These are phyloP conservation scores for Phialocephala subalpina DNA, from an alignment of 2,329 filamentous ascomycete species.

Conservation along the genomic window DNA sequence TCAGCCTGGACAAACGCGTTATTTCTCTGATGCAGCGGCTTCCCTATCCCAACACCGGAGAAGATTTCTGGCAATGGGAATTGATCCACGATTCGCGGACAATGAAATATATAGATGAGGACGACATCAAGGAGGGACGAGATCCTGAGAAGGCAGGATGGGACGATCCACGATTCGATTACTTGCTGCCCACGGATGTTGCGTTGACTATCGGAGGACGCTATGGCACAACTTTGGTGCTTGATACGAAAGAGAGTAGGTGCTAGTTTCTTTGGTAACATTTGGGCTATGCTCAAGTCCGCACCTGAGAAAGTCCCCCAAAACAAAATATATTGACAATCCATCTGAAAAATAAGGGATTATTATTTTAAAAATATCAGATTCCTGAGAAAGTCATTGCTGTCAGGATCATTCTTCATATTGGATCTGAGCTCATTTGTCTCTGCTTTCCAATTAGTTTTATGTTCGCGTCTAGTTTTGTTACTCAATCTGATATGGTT, in stretches of 20 bases:
- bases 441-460: background rate
- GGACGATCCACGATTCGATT: background rate
- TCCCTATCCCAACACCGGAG: background rate
- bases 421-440: no score
- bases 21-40: constrained; percentile 6
- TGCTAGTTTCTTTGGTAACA: background rate
- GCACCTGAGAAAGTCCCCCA: no score
- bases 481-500: background rate
- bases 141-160: constrained; percentile 3
- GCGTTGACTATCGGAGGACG: background rate
- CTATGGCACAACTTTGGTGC: background rate
- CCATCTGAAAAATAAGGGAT: no score
- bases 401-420: no score
- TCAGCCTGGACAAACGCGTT: background rate
- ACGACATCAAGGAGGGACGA: background rate
- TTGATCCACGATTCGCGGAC: background rate
- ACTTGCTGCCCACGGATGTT: background rate
- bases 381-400: no score
- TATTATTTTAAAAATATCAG: no score
- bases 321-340: no score
- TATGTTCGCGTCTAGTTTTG: background rate
- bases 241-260: constrained; percentile 7
- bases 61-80: background rate
- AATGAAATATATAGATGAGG: background rate
- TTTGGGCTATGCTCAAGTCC: background rate